Evolutionary conservation across 1,284 basidiomycete genomes (phyloP).

Genomic region (Melampsora americana): DNA sequence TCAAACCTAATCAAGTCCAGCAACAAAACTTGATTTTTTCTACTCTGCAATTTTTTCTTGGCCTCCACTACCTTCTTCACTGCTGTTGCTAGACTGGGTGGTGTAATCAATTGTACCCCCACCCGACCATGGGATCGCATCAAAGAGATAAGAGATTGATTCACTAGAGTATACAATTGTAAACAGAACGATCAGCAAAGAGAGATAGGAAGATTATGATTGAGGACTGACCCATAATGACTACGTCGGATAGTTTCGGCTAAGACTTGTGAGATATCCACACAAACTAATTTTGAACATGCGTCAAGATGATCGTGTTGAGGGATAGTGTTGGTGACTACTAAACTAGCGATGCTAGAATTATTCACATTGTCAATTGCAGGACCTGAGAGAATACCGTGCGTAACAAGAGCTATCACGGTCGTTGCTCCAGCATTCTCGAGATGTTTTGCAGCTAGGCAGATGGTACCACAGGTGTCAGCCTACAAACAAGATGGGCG

Average conservation of each 20-base stretch:
- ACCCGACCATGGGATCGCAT: slow-evolving; percentile 41
- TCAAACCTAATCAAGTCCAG: too few species aligned
- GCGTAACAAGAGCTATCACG: slow-evolving; percentile 91
- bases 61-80: not conserved
- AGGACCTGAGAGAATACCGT: slow-evolving; percentile 89
- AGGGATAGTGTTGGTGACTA: slow-evolving; percentile 97
- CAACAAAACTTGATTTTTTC: too few species aligned
- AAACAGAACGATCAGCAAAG: not conserved
- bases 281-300: slow-evolving; percentile 87
- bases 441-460: slow-evolving; percentile 83
- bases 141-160: slow-evolving; percentile 43
- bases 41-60: too few species aligned
- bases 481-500: slow-evolving; percentile 56
- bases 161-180: slow-evolving; percentile 3
- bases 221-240: slow-evolving; percentile 52
- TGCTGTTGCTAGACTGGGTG: slow-evolving; percentile 30
- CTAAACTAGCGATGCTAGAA: slow-evolving; percentile 76
- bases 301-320: slow-evolving; percentile 71
- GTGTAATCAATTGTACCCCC: slow-evolving; percentile 38
- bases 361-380: slow-evolving; percentile 69
- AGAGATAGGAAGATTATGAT: not conserved
- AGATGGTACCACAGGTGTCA: slow-evolving; percentile 96
- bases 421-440: slow-evolving; percentile 81
- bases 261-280: slow-evolving; percentile 90
- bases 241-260: slow-evolving; percentile 94